phyloP scores from a whole-genome alignment of 2,329 filamentous ascomycete species.

The Colletotrichum tropicicola region DNA sequence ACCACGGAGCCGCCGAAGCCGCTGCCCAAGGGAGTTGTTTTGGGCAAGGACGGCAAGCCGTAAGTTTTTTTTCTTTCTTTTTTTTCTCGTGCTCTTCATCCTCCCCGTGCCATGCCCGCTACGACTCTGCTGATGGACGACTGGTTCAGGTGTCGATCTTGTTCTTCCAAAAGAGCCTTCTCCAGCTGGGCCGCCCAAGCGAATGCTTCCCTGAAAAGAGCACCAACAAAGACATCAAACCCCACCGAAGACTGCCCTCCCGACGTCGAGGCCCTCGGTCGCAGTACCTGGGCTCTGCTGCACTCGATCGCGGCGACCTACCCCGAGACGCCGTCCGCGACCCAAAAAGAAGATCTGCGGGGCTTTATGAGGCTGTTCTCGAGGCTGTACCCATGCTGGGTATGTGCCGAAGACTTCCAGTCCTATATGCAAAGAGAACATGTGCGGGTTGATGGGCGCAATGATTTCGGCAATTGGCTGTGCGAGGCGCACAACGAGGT shows the following conservation, averaged over 20 bases:
- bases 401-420: conserved; percentile 92
- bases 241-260: conserved; percentile 79
- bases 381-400: conserved; percentile 93
- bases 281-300: conserved; percentile 91
- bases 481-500: conserved; percentile 90
- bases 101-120: not conserved
- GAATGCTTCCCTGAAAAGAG: conserved; percentile 49
- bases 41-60: conserved; percentile 87
- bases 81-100: too few species aligned
- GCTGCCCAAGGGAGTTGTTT: conserved; percentile 75
- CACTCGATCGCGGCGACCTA: conserved; percentile 92
- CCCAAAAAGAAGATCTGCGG: conserved; percentile 79
- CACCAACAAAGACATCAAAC: conserved; percentile 42
- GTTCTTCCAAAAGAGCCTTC: conserved; percentile 65
- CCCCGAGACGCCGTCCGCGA: conserved; percentile 71
- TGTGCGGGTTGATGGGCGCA: conserved; percentile 65
- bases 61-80: conserved; percentile 52
- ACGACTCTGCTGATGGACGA: not conserved
- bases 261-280: conserved; percentile 87
- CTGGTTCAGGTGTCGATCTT: conserved; percentile 71
- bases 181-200: conserved; percentile 66
- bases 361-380: conserved; percentile 85
- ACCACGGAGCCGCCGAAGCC: conserved; percentile 54
- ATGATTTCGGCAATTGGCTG: conserved; percentile 83
- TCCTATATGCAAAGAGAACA: conserved; percentile 79